Percentiles rank a stretch among this genome's conserved stretches.
These are phyloP conservation scores for Tripidium arundinaceum DNA, from an alignment of 202 grass and related monocot genomes.

Conservation along the genomic window DNA sequence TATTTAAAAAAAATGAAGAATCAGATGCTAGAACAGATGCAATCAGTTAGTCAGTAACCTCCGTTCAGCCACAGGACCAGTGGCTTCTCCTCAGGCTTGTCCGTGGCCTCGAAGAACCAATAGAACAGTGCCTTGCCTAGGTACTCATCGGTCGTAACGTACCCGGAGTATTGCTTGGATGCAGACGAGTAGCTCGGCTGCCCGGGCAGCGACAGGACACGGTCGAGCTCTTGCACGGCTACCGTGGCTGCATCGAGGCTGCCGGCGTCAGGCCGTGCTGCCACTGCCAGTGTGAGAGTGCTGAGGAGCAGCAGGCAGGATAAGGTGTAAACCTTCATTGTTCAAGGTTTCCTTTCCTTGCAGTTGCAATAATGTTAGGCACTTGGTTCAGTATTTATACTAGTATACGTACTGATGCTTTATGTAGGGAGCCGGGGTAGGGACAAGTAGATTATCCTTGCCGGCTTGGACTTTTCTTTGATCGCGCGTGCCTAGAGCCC, in stretches of 20 bases:
- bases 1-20: neutral
- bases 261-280: conserved; percentile 3
- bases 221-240: conserved; percentile 32
- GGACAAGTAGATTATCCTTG: neutral
- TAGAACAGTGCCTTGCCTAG: conserved; percentile 53
- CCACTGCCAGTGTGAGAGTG: neutral
- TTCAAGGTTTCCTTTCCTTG: neutral
- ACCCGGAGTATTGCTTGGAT: conserved; percentile 43
- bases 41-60: conserved; percentile 25
- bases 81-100: conserved; percentile 34
- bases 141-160: conserved; percentile 30
- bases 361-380: neutral
- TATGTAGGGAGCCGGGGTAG: neutral
- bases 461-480: conserved; percentile 8
- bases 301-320: conserved; percentile 17
- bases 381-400: conserved; percentile 25
- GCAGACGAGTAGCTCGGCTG: conserved; percentile 9
- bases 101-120: conserved; percentile 45
- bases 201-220: conserved; percentile 19
- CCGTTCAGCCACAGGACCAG: conserved; percentile 52
- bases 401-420: neutral
- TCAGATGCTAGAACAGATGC: neutral
- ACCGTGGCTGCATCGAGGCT: conserved; percentile 11
- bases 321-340: neutral
- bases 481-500: neutral